Conservation (phyloP, 306 rosid genomes). For the Trifolium pratense region DNA sequence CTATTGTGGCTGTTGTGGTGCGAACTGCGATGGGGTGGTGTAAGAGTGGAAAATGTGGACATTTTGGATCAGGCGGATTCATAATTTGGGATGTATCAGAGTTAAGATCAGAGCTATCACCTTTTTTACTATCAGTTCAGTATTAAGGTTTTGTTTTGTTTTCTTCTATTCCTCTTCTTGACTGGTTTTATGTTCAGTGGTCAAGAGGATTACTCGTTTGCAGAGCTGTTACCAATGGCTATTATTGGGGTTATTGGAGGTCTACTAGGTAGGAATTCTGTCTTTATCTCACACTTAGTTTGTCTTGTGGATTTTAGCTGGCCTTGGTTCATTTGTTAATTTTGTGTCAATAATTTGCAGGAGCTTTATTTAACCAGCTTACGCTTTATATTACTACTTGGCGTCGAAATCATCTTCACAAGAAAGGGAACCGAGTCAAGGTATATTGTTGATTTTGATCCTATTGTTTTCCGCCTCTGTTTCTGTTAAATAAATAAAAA, state of each 20-base stretch:
- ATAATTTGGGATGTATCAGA: conserved; percentile 93
- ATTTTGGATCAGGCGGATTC: conserved; percentile 98
- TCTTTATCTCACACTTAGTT: conserved; percentile 9
- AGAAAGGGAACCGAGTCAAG: conserved; percentile 91
- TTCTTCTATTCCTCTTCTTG: conserved; percentile 42
- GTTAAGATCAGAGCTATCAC: conserved; percentile 66
- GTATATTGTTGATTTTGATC: conserved; percentile 47
- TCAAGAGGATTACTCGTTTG: conserved; percentile 97
- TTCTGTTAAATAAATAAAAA: conserved; percentile 26
- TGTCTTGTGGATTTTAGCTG: conserved; percentile 20
- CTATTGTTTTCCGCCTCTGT: conserved; percentile 22
- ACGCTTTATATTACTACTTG: conserved; percentile 76
- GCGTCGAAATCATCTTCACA: conserved; percentile 92
- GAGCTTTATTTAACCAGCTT: conserved; percentile 94
- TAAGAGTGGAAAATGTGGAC: conserved; percentile 92
- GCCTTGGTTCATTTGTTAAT: conserved; percentile 36
- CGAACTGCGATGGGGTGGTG: conserved; percentile 98
- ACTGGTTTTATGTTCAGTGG: conserved; percentile 67
- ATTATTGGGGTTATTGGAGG: conserved; percentile 97
- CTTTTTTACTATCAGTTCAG: conserved; percentile 36
- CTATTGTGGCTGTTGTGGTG: conserved; percentile 94
- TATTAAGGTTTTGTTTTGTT: conserved; percentile 47
- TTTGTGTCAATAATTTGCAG: conserved; percentile 49
- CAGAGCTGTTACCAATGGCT: conserved; percentile 93
- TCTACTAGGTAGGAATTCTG: conserved; percentile 63